phyloP scores from a whole-genome alignment of 345 rosid genomes.

The Ailanthus altissimus region DNA sequence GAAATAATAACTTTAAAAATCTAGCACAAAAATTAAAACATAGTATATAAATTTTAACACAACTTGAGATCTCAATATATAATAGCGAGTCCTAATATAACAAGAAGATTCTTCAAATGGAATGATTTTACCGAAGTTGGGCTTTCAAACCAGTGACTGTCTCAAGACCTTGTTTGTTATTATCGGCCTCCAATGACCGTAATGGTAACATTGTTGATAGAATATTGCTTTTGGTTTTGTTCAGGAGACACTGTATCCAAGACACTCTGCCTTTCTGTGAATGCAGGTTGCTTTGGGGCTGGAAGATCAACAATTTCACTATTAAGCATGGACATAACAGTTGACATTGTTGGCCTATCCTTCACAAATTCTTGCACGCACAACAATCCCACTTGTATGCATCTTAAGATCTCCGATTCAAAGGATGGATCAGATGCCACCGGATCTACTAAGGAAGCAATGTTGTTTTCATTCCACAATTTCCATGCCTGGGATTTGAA shows the following conservation, averaged over 20 bases:
- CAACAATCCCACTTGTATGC: conserved; percentile 31
- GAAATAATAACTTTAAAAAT: too few species aligned
- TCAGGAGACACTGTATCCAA: background rate
- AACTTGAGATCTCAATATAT: too few species aligned
- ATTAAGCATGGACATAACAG: conserved; percentile 25
- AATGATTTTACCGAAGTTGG: too few species aligned
- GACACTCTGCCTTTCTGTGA: conserved; percentile 4
- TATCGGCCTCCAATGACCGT: conserved; percentile 22
- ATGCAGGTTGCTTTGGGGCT: conserved; percentile 20
- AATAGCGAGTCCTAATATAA: too few species aligned
- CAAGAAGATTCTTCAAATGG: too few species aligned
- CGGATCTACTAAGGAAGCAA: conserved; percentile 17
- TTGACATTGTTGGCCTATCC: conserved; percentile 25
- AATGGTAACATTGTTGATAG: conserved; percentile 22
- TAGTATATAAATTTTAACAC: too few species aligned
- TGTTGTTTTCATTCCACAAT: conserved; percentile 21
- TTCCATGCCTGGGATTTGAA: conserved; percentile 26
- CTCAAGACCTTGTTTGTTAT: background rate
- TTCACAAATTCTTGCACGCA: conserved; percentile 31
- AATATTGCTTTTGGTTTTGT: background rate
- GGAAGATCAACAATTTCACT: conserved; percentile 30
- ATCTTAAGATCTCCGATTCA: conserved; percentile 11
- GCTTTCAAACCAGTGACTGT: too few species aligned
- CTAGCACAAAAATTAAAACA: too few species aligned
- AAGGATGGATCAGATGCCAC: background rate